Percentiles rank a stretch among this genome's conserved stretches.
These are phyloP conservation scores for Malassezia pachydermatis DNA, from an alignment of 1,284 basidiomycete species.

Conservation along the genomic window DNA sequence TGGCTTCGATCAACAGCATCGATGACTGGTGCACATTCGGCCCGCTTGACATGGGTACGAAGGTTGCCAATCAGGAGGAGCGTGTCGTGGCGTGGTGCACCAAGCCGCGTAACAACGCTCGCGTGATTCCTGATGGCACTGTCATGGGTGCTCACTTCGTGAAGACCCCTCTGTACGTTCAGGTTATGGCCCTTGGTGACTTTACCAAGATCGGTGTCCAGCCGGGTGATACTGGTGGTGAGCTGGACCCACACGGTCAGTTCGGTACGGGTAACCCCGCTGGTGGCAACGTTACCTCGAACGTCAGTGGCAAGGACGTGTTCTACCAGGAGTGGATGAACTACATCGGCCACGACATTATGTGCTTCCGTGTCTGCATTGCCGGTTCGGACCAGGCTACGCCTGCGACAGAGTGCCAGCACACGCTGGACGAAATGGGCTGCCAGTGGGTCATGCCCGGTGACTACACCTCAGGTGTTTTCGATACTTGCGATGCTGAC, in stretches of 20 bases:
- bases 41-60: constrained; percentile 49
- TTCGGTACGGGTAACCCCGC: constrained; percentile 52
- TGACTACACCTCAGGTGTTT: constrained; percentile 34
- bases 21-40: constrained; percentile 49
- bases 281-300: constrained; percentile 54
- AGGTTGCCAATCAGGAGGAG: constrained; percentile 60
- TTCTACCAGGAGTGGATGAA: constrained; percentile 54
- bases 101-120: constrained; percentile 49
- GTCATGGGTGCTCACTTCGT: constrained; percentile 45
- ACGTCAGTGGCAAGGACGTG: constrained; percentile 52
- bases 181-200: constrained; percentile 50
- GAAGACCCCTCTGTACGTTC: constrained; percentile 49
- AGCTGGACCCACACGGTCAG: constrained; percentile 48
- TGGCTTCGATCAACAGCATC: constrained; percentile 41
- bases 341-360: constrained; percentile 37
- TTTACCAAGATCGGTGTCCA: constrained; percentile 44
- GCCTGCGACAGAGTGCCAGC: constrained; percentile 40
- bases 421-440: constrained; percentile 45
- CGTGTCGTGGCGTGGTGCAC: constrained; percentile 66
- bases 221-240: constrained; percentile 38
- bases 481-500: constrained; percentile 47
- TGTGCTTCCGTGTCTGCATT: constrained; percentile 47
- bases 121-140: constrained; percentile 47
- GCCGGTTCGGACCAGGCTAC: constrained; percentile 34
- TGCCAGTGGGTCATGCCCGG: constrained; percentile 50